A percentile compares a stretch with the other conserved stretches of the same genome.
Evolutionary conservation across 1,284 basidiomycete genomes (phyloP).

Genomic region (Sparassis latifolia): DNA sequence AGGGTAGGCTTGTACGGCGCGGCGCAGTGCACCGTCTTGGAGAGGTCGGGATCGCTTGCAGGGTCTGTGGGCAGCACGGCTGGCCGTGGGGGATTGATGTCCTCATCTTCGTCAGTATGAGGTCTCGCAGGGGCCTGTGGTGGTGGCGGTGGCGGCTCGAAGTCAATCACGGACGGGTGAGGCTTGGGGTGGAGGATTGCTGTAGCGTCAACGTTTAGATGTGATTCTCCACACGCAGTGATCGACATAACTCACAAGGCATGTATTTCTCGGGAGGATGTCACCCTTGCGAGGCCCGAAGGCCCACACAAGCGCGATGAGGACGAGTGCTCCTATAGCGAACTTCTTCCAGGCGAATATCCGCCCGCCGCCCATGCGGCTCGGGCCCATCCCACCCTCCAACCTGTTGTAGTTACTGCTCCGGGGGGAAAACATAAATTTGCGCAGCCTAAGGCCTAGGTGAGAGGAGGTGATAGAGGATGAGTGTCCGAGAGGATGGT

Average conservation of each 20-base stretch:
- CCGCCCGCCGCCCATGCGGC: slow-evolving; percentile 22
- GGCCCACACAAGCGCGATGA: slow-evolving; percentile 57
- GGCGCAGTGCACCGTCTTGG: slow-evolving; percentile 63
- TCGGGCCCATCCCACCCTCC: slow-evolving; percentile 53
- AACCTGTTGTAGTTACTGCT: slow-evolving; percentile 56
- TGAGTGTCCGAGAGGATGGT: neutral
- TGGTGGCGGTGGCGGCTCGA: slow-evolving; percentile 11
- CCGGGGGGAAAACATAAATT: slow-evolving; percentile 35
- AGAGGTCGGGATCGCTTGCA: slow-evolving; percentile 58
- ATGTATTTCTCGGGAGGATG: slow-evolving; percentile 20
- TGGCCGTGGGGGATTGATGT: neutral
- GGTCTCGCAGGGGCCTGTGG: slow-evolving; percentile 8
- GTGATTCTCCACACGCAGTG: no score
- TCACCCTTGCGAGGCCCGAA: slow-evolving; percentile 48
- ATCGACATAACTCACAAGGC: slow-evolving; percentile 17
- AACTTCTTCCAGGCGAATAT: slow-evolving; percentile 63
- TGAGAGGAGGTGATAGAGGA: slow-evolving; percentile 4
- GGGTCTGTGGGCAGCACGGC: slow-evolving; percentile 29
- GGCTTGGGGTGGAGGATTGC: slow-evolving; percentile 12
- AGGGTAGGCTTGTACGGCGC: slow-evolving; percentile 40
- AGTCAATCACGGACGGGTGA: slow-evolving; percentile 8
- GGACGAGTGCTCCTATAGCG: slow-evolving; percentile 44
- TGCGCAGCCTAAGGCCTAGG: neutral
- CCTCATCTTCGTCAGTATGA: slow-evolving; percentile 18
- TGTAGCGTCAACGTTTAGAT: slow-evolving; percentile 1